A percentile compares a stretch with the other conserved stretches of the same genome.
These are phyloP conservation scores for Cetradonia linearis DNA, from an alignment of 495 filamentous ascomycete species.

Conservation along the genomic window DNA sequence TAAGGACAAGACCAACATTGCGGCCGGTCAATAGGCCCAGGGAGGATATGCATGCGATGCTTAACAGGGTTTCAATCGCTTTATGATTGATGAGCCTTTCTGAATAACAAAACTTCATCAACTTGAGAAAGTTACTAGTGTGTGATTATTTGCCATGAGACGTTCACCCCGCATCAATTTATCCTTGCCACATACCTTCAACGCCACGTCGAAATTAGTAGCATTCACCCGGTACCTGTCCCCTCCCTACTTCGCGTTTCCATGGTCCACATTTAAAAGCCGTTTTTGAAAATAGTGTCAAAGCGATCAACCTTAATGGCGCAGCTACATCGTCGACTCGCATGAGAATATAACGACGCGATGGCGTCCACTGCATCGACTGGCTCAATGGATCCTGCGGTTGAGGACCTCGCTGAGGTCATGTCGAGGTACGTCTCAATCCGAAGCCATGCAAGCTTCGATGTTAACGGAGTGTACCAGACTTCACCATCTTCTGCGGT, in stretches of 20 bases:
- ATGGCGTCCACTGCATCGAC: neutral
- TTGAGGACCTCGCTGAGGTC: neutral
- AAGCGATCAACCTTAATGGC: too few species aligned
- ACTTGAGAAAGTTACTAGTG: neutral
- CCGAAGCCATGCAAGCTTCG: neutral
- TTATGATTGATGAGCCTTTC: neutral
- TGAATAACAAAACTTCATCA: neutral
- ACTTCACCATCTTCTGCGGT: neutral
- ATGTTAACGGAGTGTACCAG: neutral
- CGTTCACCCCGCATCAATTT: neutral
- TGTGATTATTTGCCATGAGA: neutral
- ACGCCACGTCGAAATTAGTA: neutral
- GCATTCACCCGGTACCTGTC: neutral
- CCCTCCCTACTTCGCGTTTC: neutral
- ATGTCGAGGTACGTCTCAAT: neutral
- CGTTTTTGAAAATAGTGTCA: too few species aligned
- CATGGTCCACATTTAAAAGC: neutral
- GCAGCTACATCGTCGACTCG: too few species aligned
- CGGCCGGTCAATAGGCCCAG: conserved; percentile 1
- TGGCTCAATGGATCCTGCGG: neutral
- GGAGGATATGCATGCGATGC: conserved; percentile 4
- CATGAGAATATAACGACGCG: too few species aligned
- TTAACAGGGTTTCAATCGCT: neutral
- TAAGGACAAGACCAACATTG: conserved; percentile 11
- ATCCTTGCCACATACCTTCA: neutral